These are phyloP conservation scores for Teratosphaeriaceae sp. DNA, from an alignment of 2,329 filamentous ascomycete species.

Conservation along the genomic window DNA sequence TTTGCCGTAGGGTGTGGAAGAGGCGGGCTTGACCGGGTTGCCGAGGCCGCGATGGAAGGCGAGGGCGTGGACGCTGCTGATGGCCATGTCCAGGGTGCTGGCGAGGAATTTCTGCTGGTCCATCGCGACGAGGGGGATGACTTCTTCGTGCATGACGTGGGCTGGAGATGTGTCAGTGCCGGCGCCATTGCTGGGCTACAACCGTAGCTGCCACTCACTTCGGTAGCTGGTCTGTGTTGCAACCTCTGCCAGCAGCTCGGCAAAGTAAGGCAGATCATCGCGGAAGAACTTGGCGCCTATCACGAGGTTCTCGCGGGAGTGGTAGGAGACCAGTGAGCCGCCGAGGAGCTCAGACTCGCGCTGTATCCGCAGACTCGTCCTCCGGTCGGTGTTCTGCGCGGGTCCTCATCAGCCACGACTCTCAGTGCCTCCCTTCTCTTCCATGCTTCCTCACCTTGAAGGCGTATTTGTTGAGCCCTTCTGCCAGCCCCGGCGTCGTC, in stretches of 20 bases:
- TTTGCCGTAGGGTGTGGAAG: constrained; percentile 64
- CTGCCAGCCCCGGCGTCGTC: constrained; percentile 78
- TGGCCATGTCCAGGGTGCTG: constrained; percentile 61
- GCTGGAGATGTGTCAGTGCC: constrained; percentile 45
- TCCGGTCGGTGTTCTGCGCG: constrained; percentile 69
- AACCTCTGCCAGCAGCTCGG: constrained; percentile 90
- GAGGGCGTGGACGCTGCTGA: constrained; percentile 77
- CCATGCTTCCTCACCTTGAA: constrained; percentile 68
- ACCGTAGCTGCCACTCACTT: constrained; percentile 44
- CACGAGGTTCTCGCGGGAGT: constrained; percentile 89
- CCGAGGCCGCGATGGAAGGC: constrained; percentile 95
- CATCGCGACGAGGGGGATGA: constrained; percentile 67
- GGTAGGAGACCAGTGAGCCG: constrained; percentile 77
- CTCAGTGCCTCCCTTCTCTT: background rate
- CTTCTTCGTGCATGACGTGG: constrained; percentile 85
- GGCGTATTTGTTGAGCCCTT: constrained; percentile 88
- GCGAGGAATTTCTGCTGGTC: constrained; percentile 67
- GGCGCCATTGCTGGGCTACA: constrained; percentile 4
- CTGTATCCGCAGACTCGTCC: constrained; percentile 85
- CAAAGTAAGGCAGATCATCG: constrained; percentile 94
- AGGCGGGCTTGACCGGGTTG: constrained; percentile 64
- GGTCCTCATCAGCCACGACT: constrained; percentile 12
- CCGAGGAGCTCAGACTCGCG: constrained; percentile 94
- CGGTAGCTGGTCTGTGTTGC: constrained; percentile 81
- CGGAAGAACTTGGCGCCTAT: constrained; percentile 92